A percentile compares a stretch with the other conserved stretches of the same genome.
phyloP scores from a whole-genome alignment of 2,329 filamentous ascomycete species.

The Amauroascus niger region DNA sequence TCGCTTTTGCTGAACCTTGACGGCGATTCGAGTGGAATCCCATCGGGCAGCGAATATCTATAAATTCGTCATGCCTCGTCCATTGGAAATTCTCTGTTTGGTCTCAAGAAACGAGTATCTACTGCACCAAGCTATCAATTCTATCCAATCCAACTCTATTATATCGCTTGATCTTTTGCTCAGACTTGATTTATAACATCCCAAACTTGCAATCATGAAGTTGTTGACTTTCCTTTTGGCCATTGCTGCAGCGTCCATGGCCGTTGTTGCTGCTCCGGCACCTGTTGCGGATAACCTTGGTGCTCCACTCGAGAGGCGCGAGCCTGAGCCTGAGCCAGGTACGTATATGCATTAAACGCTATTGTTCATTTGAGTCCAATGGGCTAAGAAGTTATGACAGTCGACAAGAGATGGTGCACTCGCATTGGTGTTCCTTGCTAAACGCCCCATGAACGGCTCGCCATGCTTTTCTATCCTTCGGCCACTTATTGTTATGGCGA shows the following conservation, averaged over 20 bases:
- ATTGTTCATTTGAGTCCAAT: slow-evolving; percentile 18
- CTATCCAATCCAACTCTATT: background rate
- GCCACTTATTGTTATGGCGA: background rate
- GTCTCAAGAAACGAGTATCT: background rate
- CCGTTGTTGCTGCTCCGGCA: slow-evolving; percentile 24
- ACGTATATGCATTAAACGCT: slow-evolving; percentile 23
- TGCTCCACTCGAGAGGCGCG: slow-evolving; percentile 11
- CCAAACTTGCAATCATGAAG: slow-evolving; percentile 38
- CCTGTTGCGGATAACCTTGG: slow-evolving; percentile 5
- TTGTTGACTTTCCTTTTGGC: slow-evolving; percentile 37
- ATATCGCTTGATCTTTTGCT: background rate
- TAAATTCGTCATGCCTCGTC: slow-evolving; percentile 4
- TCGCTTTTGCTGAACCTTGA: background rate
- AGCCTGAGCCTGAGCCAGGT: slow-evolving; percentile 8
- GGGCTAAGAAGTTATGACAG: background rate
- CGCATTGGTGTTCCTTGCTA: slow-evolving; percentile 34
- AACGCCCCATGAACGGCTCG: background rate
- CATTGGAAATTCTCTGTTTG: background rate
- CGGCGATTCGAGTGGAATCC: background rate
- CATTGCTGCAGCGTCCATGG: slow-evolving; percentile 33
- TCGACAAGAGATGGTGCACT: slow-evolving; percentile 27
- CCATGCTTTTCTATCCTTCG: slow-evolving; percentile 3
- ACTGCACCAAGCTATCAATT: background rate
- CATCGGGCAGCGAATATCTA: background rate
- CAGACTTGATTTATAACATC: background rate